Evolutionary conservation across 352 stramenopile genomes (phyloP).

Genomic region (Phytophthora pini): DNA sequence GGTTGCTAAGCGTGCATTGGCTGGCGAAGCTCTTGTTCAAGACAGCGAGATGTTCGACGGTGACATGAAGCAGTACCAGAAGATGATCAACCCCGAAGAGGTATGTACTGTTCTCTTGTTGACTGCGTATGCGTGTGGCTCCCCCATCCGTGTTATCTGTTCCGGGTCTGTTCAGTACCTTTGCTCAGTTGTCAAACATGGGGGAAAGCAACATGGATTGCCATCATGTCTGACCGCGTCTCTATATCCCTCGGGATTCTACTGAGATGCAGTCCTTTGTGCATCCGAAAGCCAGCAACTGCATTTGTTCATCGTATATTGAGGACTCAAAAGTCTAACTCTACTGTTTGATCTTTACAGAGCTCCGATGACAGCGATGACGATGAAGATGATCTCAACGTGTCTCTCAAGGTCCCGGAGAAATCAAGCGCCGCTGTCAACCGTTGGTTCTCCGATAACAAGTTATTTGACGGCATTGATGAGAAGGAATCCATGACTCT

Average conservation of each 20-base stretch:
- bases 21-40: constrained; percentile 78
- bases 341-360: constrained; percentile 42
- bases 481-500: constrained; percentile 54
- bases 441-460: constrained; percentile 88
- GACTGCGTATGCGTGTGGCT: constrained; percentile 31
- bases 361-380: constrained; percentile 84
- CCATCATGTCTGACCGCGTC: constrained; percentile 85
- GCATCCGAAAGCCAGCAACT: constrained; percentile 63
- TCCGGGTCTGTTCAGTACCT: constrained; percentile 88
- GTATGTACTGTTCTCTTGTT: constrained; percentile 55
- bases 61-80: constrained; percentile 79
- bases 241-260: constrained; percentile 33
- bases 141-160: constrained; percentile 93
- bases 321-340: not conserved
- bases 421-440: constrained; percentile 78
- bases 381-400: constrained; percentile 67
- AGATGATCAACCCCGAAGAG: constrained; percentile 90
- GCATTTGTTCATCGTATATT: constrained; percentile 3
- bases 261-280: constrained; percentile 73
- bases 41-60: constrained; percentile 87
- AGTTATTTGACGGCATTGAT: constrained; percentile 80
- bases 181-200: constrained; percentile 93
- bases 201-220: constrained; percentile 77
- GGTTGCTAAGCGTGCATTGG: constrained; percentile 82
- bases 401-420: constrained; percentile 80